These are phyloP conservation scores for Torulaspora maleeae DNA, from an alignment of 805 yeast species.

Conservation along the genomic window DNA sequence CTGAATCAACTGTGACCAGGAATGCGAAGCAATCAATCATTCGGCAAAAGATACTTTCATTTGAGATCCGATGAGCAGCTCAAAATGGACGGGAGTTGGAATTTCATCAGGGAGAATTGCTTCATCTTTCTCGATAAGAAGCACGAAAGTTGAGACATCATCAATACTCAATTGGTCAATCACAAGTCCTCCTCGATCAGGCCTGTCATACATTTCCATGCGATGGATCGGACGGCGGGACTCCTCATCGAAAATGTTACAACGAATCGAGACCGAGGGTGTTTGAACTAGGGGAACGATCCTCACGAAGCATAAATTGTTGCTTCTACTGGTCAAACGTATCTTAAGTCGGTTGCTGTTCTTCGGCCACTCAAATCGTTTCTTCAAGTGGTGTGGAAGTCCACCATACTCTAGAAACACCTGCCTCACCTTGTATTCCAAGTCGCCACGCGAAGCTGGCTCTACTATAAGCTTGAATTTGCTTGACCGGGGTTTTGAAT, in stretches of 20 bases:
- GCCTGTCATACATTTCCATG: slow-evolving; percentile 9
- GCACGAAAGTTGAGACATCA: slow-evolving; percentile 6
- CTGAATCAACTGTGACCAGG: too few relatives aligned
- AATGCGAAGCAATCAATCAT: background rate
- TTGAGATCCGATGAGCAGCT: slow-evolving; percentile 13
- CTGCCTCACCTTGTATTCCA: slow-evolving; percentile 8
- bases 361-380: slow-evolving; percentile 10
- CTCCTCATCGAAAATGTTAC: slow-evolving; percentile 22
- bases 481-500: slow-evolving; percentile 1
- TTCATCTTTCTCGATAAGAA: slow-evolving; percentile 22
- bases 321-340: slow-evolving; percentile 1
- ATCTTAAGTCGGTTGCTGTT: slow-evolving; percentile 13
- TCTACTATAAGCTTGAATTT: slow-evolving; percentile 12
- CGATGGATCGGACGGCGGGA: slow-evolving; percentile 13
- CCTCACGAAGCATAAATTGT: slow-evolving; percentile 21
- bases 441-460: background rate
- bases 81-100: background rate
- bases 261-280: slow-evolving; percentile 13
- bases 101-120: slow-evolving; percentile 1
- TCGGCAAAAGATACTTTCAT: slow-evolving; percentile 12
- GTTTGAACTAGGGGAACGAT: slow-evolving; percentile 12
- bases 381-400: slow-evolving; percentile 18
- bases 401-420: slow-evolving; percentile 24
- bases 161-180: slow-evolving; percentile 14
- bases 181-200: slow-evolving; percentile 18